Conservation (phyloP, 768 basidiomycete genomes). For the Tylopilus cervinicoccineus region DNA sequence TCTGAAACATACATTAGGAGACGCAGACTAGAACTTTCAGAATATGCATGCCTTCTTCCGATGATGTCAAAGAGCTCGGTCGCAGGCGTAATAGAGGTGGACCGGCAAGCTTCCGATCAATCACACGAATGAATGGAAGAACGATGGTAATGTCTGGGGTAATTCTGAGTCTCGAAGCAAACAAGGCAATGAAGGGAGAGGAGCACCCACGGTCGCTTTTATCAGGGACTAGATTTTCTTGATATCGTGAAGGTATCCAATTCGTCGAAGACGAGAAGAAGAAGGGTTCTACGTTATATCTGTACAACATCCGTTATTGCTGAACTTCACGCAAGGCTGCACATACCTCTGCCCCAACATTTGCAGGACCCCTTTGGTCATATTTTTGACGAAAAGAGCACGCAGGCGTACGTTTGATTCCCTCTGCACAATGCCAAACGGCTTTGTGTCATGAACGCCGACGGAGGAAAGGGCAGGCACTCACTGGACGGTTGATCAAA, state of each 20-base stretch:
- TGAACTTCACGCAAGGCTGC: not conserved
- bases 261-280: slow-evolving; percentile 61
- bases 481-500: slow-evolving; percentile 30
- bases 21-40: not conserved
- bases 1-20: slow-evolving; percentile 10
- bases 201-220: slow-evolving; percentile 52
- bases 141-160: slow-evolving; percentile 51
- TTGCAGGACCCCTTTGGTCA: slow-evolving; percentile 48
- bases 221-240: slow-evolving; percentile 40
- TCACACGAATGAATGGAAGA: slow-evolving; percentile 47
- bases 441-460: not conserved
- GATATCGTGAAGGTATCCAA: slow-evolving; percentile 66
- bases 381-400: slow-evolving; percentile 47
- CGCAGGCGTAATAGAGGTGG: not conserved
- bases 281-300: slow-evolving; percentile 59
- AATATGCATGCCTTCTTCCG: slow-evolving; percentile 6
- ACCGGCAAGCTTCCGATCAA: slow-evolving; percentile 13
- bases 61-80: not conserved
- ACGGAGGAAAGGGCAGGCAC: slow-evolving; percentile 15
- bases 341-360: slow-evolving; percentile 54
- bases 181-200: slow-evolving; percentile 15
- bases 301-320: slow-evolving; percentile 1
- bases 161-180: not conserved
- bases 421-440: slow-evolving; percentile 20
- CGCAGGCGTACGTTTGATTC: slow-evolving; percentile 40